These are phyloP conservation scores for Pleurotus sapidus DNA, from an alignment of 768 basidiomycete genomes.

Conservation along the genomic window DNA sequence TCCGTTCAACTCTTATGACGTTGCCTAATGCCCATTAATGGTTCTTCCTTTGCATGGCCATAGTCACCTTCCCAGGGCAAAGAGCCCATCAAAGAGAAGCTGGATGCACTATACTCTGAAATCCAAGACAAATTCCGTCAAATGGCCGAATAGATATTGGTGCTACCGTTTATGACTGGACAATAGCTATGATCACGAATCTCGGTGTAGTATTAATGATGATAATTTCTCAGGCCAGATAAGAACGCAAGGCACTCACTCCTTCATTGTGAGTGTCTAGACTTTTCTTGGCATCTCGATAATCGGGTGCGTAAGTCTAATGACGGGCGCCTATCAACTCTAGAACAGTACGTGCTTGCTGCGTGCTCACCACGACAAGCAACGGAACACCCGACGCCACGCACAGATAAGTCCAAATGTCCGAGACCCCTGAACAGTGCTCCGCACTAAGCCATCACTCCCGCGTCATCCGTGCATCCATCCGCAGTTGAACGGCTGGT, in stretches of 20 bases:
- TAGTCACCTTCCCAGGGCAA: constrained; percentile 92
- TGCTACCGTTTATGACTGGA: constrained; percentile 15
- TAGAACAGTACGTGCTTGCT: too few species aligned
- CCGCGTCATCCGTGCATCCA: background rate
- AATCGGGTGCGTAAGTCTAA: too few species aligned
- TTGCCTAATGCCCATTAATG: background rate
- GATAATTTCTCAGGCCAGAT: background rate
- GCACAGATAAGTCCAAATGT: too few species aligned
- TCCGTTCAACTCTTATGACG: constrained; percentile 21
- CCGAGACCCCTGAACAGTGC: too few species aligned
- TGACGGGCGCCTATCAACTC: too few species aligned
- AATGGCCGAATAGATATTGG: constrained; percentile 58
- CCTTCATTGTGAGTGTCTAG: too few species aligned
- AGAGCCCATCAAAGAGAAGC: constrained; percentile 76
- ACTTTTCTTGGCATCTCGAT: too few species aligned
- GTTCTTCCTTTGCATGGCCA: constrained; percentile 2
- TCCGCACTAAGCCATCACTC: background rate
- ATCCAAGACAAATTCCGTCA: constrained; percentile 93
- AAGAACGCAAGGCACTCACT: too few species aligned
- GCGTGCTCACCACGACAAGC: too few species aligned
- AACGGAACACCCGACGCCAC: too few species aligned
- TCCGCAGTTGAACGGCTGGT: background rate
- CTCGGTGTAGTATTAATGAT: constrained; percentile 15
- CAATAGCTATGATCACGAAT: background rate
- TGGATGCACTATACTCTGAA: constrained; percentile 78